A percentile compares a stretch with the other conserved stretches of the same genome.
Evolutionary conservation across 139 green algal species (phyloP).

Genomic region (Chlorella sp.): DNA sequence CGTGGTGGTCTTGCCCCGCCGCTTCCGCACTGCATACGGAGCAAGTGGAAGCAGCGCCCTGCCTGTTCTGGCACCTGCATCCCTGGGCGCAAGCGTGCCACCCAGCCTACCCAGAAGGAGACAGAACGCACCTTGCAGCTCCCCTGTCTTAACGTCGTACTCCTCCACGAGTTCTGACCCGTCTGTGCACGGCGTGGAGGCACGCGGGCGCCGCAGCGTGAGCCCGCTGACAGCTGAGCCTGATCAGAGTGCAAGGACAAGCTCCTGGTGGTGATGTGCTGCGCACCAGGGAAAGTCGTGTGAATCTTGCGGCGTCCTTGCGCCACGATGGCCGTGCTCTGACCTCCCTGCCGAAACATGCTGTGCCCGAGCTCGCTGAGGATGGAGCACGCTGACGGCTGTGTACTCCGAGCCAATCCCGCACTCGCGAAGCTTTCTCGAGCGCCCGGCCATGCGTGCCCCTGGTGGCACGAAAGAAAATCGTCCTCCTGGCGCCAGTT

Average conservation of each 20-base stretch:
- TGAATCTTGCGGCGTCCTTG: conserved; percentile 24
- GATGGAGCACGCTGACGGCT: background rate
- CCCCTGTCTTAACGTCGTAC: conserved; percentile 15
- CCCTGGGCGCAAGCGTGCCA: background rate
- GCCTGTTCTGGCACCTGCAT: background rate
- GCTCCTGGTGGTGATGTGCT: background rate
- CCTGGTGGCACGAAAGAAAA: background rate
- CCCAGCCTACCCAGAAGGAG: background rate
- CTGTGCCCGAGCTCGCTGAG: background rate
- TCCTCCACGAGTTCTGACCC: conserved; percentile 17
- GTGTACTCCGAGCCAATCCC: too few species aligned
- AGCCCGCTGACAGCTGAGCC: background rate
- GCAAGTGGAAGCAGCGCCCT: background rate
- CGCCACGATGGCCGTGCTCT: conserved; percentile 26
- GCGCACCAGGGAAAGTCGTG: conserved; percentile 32
- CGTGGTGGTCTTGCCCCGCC: conserved; percentile 22
- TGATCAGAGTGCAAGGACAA: background rate
- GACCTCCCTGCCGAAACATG: conserved; percentile 34
- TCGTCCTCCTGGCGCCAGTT: background rate
- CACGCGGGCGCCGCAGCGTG: background rate
- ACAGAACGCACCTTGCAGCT: conserved; percentile 10
- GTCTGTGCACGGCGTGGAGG: conserved; percentile 2
- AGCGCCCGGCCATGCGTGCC: background rate
- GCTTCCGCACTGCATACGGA: conserved; percentile 25
- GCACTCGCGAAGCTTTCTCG: too few species aligned